These are phyloP conservation scores for Cynara cardunculus DNA, from an alignment of 129 eudicot genomes.

Conservation along the genomic window DNA sequence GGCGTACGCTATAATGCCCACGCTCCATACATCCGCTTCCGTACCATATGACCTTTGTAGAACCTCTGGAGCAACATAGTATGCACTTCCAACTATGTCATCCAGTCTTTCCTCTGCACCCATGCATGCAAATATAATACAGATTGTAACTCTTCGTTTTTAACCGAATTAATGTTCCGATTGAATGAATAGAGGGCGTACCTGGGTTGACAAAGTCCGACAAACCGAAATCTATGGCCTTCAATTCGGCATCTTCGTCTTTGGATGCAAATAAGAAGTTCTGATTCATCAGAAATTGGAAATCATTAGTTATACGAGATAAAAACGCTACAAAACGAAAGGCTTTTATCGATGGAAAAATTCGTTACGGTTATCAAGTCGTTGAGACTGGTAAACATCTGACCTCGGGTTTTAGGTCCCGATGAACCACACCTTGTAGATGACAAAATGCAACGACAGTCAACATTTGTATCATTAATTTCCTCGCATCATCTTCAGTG, in stretches of 20 bases:
- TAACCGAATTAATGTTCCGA: no score
- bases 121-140: neutral
- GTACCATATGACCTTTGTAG: constrained; percentile 34
- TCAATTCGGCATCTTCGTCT: constrained; percentile 28
- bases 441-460: constrained; percentile 35
- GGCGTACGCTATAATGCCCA: constrained; percentile 28
- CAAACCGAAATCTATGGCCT: constrained; percentile 39
- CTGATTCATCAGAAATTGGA: constrained; percentile 18
- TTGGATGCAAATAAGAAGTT: constrained; percentile 32
- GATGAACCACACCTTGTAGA: constrained; percentile 43
- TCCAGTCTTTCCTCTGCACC: constrained; percentile 29
- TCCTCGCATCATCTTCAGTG: constrained; percentile 31
- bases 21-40: constrained; percentile 39
- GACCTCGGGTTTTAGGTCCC: constrained; percentile 39
- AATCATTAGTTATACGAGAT: neutral
- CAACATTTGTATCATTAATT: constrained; percentile 31
- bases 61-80: constrained; percentile 45
- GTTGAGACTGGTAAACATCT: neutral
- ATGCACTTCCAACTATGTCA: constrained; percentile 40
- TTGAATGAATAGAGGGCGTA: no score
- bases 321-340: no score
- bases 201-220: constrained; percentile 36
- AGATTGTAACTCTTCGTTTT: no score
- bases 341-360: no score
- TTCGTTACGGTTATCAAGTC: no score